Evolutionary conservation across 228 moss, liverwort and hornwort species (phyloP), one percentile per base, ranked within the genome.

Genomic region (Sphagnum fallax): DNA sequence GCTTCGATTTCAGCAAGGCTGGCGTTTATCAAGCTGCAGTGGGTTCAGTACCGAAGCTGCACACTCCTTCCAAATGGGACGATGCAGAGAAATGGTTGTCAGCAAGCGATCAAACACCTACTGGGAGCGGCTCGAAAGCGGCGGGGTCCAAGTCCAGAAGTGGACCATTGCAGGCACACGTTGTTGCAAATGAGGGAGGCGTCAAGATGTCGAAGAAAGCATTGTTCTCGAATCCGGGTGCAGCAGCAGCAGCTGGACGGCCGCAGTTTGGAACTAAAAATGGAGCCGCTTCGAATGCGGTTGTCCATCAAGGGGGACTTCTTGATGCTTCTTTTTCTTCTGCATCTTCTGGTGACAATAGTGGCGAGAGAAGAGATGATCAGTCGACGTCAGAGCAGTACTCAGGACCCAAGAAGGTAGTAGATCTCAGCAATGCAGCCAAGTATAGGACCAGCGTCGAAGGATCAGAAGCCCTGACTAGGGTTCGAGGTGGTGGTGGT

Each of bases 41-140:
- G 61, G 86, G 81, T 64, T 82, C 86, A 59, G 86, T 91, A 67
- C 73, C 86, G 4, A 92, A 92, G 63, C 91, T 32, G 32, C 32
- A 92, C 4, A 82, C 92, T 4, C 95, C 92, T 5, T 95, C 95
- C 5, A 95, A 95, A 72, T 95, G 95, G 95, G 92, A 95, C 67
- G 95, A 95, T 72, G 95, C 95, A 10, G 95, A 95, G 71, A 95
- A 95, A 75, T 95, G 95, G 95, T 76, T 95, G 8, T 87, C 92
- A 10, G 76, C 76, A 5, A 84, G 90, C 18, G 95, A 95, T 32
- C 32, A 32, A 59, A 71, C 83, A 0, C 90, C 87, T 16, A 72
- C 72, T 0, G 81, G 78, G 62, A 52, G 79, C 9, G 32, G 32
- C 32, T 32, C 32, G 32, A 32, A 32, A 32, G 32, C 32, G 32